A percentile compares a stretch with the other conserved stretches of the same genome.
Evolutionary conservation across 352 stramenopile genomes (phyloP).

Genomic region (Phytophthora kernoviae): DNA sequence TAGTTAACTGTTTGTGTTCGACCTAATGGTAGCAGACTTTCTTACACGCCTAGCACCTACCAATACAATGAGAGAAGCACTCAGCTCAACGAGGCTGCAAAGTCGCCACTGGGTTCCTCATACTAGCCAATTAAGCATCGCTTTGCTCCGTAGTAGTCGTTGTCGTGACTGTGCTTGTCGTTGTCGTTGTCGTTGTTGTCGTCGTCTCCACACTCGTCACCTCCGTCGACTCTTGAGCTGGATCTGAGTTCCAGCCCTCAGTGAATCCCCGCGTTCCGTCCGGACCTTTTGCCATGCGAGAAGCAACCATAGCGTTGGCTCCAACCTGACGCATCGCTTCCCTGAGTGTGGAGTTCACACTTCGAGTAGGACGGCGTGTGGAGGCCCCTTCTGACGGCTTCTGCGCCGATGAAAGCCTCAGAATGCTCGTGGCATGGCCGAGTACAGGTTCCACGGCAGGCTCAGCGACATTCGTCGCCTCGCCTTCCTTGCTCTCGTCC

Average conservation of each 20-base stretch:
- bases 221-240: conserved; percentile 10
- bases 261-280: conserved; percentile 76
- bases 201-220: neutral
- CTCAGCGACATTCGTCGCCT: neutral
- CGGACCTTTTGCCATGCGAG: conserved; percentile 75
- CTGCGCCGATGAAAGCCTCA: conserved; percentile 41
- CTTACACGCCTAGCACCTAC: conserved; percentile 28
- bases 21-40: too few relatives aligned
- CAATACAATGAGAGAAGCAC: conserved; percentile 13
- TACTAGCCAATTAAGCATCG: conserved; percentile 9
- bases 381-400: conserved; percentile 21
- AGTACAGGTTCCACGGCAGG: conserved; percentile 14
- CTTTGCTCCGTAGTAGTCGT: conserved; percentile 13
- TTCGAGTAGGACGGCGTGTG: conserved; percentile 44
- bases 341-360: conserved; percentile 69
- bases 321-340: conserved; percentile 71
- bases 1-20: neutral
- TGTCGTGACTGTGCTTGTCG: conserved; percentile 9
- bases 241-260: conserved; percentile 48
- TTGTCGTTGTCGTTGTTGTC: conserved; percentile 1
- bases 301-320: conserved; percentile 60
- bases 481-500: conserved; percentile 11
- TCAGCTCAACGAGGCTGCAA: neutral
- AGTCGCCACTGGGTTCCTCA: too few relatives aligned
- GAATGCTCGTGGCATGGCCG: conserved; percentile 54